Evolutionary conservation across 805 yeast species (phyloP).

Genomic region (Candida quercuum): DNA sequence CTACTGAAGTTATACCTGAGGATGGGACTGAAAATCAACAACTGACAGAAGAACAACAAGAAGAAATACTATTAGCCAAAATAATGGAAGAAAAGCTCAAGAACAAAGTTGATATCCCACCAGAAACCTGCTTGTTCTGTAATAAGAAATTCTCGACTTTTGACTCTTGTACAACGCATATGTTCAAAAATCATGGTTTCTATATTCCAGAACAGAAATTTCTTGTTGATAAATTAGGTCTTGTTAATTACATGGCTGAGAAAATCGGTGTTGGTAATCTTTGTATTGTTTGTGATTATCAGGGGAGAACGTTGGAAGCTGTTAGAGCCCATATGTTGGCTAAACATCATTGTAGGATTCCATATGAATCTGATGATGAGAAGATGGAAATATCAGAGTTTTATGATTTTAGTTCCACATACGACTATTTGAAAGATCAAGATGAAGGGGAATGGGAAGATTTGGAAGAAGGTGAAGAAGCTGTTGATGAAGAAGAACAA

Average conservation of each 20-base stretch:
- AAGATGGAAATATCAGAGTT: constrained; percentile 85
- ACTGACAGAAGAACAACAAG: constrained; percentile 2
- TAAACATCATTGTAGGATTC: constrained; percentile 84
- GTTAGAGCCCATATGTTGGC: constrained; percentile 87
- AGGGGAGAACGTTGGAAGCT: constrained; percentile 80
- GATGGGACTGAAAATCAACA: background rate
- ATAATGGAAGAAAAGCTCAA: constrained; percentile 33
- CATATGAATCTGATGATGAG: constrained; percentile 81
- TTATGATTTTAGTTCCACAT: constrained; percentile 82
- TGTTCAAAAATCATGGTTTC: constrained; percentile 77
- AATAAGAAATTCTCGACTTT: constrained; percentile 37
- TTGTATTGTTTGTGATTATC: constrained; percentile 79
- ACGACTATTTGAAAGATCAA: constrained; percentile 31
- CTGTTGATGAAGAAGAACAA: constrained; percentile 29
- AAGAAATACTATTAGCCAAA: constrained; percentile 25
- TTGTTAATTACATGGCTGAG: constrained; percentile 76
- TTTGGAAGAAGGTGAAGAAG: constrained; percentile 32
- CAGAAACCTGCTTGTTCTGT: constrained; percentile 52
- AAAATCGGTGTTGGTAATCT: constrained; percentile 89
- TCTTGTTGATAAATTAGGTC: constrained; percentile 65
- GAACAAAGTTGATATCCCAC: constrained; percentile 41
- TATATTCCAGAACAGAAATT: constrained; percentile 81
- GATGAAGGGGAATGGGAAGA: constrained; percentile 30
- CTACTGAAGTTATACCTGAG: background rate
- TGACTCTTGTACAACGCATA: constrained; percentile 58